A percentile compares a stretch with the other conserved stretches of the same genome.
Evolutionary conservation across 225 moss, liverwort and hornwort species (phyloP).

Genomic region (Straminergon stramineum): DNA sequence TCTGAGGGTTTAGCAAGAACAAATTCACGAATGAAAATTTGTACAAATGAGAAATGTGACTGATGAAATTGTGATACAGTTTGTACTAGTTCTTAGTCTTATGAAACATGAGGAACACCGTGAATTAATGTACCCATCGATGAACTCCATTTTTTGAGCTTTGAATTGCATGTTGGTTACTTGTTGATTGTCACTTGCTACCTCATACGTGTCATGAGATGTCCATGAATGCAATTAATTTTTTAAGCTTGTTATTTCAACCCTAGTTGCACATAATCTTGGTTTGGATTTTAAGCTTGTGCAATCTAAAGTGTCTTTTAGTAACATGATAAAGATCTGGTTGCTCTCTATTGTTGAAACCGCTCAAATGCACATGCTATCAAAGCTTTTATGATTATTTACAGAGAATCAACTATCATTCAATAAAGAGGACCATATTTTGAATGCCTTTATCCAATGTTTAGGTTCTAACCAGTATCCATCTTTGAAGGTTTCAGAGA

Average conservation of each 20-base stretch:
- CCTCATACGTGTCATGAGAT: neutral
- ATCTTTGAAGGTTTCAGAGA: slow-evolving; percentile 57
- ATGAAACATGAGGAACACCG: neutral
- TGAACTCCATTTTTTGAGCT: neutral
- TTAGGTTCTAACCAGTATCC: slow-evolving; percentile 13
- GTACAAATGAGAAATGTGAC: neutral
- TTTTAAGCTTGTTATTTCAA: neutral
- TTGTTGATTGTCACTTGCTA: neutral
- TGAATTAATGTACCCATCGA: neutral
- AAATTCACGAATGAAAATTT: neutral
- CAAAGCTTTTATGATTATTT: neutral
- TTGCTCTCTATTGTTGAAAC: neutral
- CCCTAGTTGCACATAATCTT: neutral
- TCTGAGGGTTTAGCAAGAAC: neutral
- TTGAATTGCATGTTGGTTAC: neutral
- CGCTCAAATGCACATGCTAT: neutral
- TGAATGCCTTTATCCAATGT: neutral
- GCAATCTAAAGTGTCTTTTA: neutral
- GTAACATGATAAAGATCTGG: neutral
- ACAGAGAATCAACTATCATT: neutral
- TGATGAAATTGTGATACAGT: neutral
- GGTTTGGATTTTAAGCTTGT: neutral
- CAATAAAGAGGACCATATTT: neutral
- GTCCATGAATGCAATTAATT: neutral
- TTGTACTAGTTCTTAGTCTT: neutral